These are phyloP conservation scores for Xylaria sp. DNA, from an alignment of 2,329 filamentous ascomycete genomes.

Conservation along the genomic window DNA sequence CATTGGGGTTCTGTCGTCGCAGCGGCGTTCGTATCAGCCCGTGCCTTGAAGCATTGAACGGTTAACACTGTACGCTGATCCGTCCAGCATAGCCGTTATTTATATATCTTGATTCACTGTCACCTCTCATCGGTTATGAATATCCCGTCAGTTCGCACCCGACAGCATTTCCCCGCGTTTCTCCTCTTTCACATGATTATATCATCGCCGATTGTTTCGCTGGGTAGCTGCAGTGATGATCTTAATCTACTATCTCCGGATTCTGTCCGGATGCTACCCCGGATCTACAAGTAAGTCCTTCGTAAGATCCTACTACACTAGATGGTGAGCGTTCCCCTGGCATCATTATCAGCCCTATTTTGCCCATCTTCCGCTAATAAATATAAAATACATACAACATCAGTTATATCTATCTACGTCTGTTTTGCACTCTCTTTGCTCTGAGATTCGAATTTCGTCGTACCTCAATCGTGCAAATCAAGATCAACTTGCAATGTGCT, in stretches of 20 bases:
- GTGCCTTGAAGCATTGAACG: not conserved
- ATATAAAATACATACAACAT: not conserved
- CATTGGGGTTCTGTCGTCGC: not conserved
- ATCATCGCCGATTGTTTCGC: conserved; percentile 17
- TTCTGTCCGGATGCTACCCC: conserved; percentile 5
- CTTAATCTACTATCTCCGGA: conserved; percentile 21
- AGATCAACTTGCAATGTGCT: not conserved
- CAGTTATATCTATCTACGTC: not conserved
- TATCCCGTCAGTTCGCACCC: not conserved
- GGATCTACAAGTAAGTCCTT: conserved; percentile 13
- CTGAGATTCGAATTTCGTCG: not conserved
- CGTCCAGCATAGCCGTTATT: not conserved
- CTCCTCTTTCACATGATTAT: conserved; percentile 30
- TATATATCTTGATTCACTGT: not conserved
- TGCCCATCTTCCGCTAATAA: not conserved
- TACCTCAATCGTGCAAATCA: not conserved
- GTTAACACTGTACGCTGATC: not conserved
- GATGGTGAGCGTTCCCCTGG: not conserved
- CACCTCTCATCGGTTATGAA: not conserved
- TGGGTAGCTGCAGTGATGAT: conserved; percentile 24
- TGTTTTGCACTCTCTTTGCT: not conserved
- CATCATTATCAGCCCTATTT: not conserved
- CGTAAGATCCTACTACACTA: not conserved
- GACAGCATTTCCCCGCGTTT: conserved; percentile 32
- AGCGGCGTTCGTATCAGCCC: not conserved